These are phyloP conservation scores for Penicillium hordei DNA, from an alignment of 2,329 filamentous ascomycete genomes.

Conservation along the genomic window DNA sequence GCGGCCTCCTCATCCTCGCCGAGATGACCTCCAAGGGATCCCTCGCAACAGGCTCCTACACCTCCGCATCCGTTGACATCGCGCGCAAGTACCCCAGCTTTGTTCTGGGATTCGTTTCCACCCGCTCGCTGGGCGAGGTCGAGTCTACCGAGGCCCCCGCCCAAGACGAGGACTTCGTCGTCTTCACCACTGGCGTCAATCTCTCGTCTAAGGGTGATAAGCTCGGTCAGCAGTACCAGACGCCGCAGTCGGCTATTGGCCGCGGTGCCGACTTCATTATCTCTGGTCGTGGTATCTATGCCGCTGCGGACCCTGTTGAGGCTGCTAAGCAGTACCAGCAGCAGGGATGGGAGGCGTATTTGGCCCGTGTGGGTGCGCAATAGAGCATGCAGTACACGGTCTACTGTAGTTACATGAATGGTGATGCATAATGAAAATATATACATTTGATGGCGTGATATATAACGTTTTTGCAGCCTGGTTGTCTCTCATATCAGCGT, in stretches of 20 bases:
- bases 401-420: not conserved
- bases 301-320: conserved; percentile 45
- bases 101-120: conserved; percentile 50
- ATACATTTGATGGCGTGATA: not conserved
- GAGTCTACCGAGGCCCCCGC: conserved; percentile 26
- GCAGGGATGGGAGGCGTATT: conserved; percentile 50
- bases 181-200: conserved; percentile 52
- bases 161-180: conserved; percentile 48
- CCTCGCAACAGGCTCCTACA: conserved; percentile 47
- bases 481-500: not conserved
- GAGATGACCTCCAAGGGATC: conserved; percentile 54
- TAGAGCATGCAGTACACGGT: conserved; percentile 9
- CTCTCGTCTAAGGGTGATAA: conserved; percentile 49
- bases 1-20: conserved; percentile 48
- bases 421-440: conserved; percentile 10
- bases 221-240: conserved; percentile 51
- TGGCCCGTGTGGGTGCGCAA: conserved; percentile 35
- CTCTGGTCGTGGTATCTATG: conserved; percentile 49
- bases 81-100: conserved; percentile 46
- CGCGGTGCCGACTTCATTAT: conserved; percentile 52
- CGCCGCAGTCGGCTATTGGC: conserved; percentile 46
- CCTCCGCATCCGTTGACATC: conserved; percentile 48
- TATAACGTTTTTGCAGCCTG: not conserved
- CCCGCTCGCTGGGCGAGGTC: conserved; percentile 41
- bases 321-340: conserved; percentile 46